Percentiles rank a stretch among this genome's conserved stretches.
These are phyloP conservation scores for Kurtzmaniella quercitrusa DNA, from an alignment of 1,139 yeast genomes.

Conservation along the genomic window DNA sequence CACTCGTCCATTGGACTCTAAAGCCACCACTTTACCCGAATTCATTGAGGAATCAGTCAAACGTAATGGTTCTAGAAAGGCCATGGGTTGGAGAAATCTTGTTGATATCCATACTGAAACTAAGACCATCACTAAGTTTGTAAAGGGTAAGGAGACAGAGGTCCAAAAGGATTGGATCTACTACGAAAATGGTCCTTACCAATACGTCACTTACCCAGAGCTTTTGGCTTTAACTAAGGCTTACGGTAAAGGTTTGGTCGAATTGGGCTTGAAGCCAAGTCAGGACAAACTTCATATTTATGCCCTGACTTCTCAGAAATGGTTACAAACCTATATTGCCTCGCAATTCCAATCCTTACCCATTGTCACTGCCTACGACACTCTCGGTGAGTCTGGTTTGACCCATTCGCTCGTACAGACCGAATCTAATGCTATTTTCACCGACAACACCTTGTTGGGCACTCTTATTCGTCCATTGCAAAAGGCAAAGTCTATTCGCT, in stretches of 20 bases:
- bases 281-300: constrained; percentile 72
- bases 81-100: constrained; percentile 81
- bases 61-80: constrained; percentile 48
- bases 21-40: constrained; percentile 68
- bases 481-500: constrained; percentile 58
- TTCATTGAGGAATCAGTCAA: constrained; percentile 61
- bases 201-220: constrained; percentile 60
- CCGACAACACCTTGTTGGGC: constrained; percentile 70
- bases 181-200: constrained; percentile 74
- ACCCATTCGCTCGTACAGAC: constrained; percentile 84
- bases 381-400: constrained; percentile 89
- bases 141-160: constrained; percentile 70
- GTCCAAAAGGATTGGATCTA: constrained; percentile 86
- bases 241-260: constrained; percentile 72
- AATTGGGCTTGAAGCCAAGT: constrained; percentile 67
- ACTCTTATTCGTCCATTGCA: constrained; percentile 70
- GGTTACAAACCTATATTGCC: constrained; percentile 89
- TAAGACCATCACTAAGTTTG: constrained; percentile 67
- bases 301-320: constrained; percentile 78
- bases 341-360: constrained; percentile 76
- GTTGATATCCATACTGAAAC: constrained; percentile 71
- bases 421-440: constrained; percentile 70
- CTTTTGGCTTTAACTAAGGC: constrained; percentile 46
- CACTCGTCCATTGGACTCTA: constrained; percentile 55
- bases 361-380: constrained; percentile 94